Conservation (phyloP, 768 basidiomycete genomes). For the Hirschioporus abietinus region DNA sequence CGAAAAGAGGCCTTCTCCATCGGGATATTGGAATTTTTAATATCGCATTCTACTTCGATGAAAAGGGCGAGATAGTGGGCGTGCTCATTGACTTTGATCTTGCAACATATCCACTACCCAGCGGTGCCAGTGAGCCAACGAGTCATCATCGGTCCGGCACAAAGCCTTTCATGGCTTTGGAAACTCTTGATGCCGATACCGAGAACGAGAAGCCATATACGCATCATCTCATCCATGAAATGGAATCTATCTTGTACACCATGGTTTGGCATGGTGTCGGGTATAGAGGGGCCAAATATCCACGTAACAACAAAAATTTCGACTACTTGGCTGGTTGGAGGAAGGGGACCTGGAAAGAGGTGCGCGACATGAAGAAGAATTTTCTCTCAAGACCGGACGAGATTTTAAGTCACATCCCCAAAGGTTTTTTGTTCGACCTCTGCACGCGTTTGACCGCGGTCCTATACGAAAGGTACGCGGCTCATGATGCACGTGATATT, state of each 20-base stretch:
- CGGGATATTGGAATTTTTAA: neutral
- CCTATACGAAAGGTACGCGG: no score
- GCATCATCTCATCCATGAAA: neutral
- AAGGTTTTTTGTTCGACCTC: no score
- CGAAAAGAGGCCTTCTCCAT: neutral
- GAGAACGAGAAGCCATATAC: neutral
- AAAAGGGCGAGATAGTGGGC: neutral
- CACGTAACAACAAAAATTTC: neutral
- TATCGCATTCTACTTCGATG: neutral
- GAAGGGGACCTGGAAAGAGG: neutral
- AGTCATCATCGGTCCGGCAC: neutral
- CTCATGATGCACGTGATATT: no score
- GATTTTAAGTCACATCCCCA: no score
- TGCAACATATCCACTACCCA: neutral
- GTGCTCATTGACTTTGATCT: neutral
- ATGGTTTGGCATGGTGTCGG: neutral
- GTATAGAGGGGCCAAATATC: neutral
- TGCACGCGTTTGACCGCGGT: no score
- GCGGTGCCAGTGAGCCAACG: neutral
- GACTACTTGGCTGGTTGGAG: neutral
- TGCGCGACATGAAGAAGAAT: neutral
- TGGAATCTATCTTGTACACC: neutral
- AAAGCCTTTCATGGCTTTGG: neutral
- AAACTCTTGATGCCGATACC: neutral
- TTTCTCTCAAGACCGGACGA: no score